These are phyloP conservation scores for Alternaria burnsii DNA, from an alignment of 2,329 filamentous ascomycete genomes.

Conservation along the genomic window DNA sequence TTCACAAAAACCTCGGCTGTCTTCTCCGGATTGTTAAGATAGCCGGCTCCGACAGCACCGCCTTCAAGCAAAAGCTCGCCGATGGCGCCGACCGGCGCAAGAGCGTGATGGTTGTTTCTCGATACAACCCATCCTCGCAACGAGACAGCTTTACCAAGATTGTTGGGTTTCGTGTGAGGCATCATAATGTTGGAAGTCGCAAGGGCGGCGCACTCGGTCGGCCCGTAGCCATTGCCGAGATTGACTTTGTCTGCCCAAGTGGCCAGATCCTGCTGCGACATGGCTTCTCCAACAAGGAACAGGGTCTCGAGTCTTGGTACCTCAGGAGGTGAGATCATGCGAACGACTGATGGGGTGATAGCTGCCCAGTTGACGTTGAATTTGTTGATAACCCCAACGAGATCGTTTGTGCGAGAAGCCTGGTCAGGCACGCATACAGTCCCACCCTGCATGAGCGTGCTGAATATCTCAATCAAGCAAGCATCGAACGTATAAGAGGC, in stretches of 20 bases:
- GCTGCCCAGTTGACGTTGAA: constrained; percentile 54
- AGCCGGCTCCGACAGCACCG: constrained; percentile 39
- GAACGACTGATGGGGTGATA: constrained; percentile 55
- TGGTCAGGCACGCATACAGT: constrained; percentile 60
- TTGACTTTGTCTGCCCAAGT: constrained; percentile 49
- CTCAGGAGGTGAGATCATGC: constrained; percentile 40
- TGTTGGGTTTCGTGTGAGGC: constrained; percentile 39
- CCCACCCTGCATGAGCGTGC: constrained; percentile 57
- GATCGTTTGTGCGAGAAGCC: constrained; percentile 56
- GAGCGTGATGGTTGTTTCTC: constrained; percentile 43
- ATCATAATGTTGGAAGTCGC: constrained; percentile 46
- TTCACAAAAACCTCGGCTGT: constrained; percentile 37
- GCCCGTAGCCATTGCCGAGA: constrained; percentile 53
- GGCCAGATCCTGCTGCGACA: constrained; percentile 44
- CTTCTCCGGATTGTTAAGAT: constrained; percentile 45
- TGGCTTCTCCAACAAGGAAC: constrained; percentile 44
- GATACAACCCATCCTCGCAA: constrained; percentile 51
- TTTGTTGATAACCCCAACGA: constrained; percentile 52
- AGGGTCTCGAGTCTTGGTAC: constrained; percentile 39
- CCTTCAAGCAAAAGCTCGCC: constrained; percentile 56
- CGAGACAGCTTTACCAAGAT: constrained; percentile 46
- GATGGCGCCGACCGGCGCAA: constrained; percentile 51
- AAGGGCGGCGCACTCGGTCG: constrained; percentile 49
- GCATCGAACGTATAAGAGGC: constrained; percentile 58
- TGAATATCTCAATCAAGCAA: constrained; percentile 58